Evolutionary conservation across 1,139 yeast species (phyloP).

Genomic region (Suhomyces kunorum): DNA sequence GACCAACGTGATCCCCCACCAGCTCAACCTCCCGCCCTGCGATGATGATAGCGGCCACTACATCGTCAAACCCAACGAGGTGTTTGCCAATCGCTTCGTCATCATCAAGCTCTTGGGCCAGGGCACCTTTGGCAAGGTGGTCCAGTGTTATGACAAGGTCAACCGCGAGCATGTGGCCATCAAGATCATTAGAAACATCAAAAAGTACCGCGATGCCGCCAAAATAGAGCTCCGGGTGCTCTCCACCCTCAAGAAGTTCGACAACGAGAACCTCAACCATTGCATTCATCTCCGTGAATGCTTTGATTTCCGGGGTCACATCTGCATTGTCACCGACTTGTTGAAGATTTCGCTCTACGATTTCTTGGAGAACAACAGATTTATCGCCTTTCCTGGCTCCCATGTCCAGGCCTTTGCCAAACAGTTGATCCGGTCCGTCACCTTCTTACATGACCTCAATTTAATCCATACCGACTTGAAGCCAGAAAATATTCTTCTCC

Average conservation of each 20-base stretch:
- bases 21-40: conserved; percentile 47
- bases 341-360: conserved; percentile 85
- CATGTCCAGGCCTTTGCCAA: conserved; percentile 89
- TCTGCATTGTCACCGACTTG: conserved; percentile 88
- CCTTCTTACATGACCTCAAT: conserved; percentile 84
- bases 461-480: conserved; percentile 92
- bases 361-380: conserved; percentile 74
- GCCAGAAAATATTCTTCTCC: conserved; percentile 88
- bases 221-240: conserved; percentile 77
- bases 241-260: conserved; percentile 77
- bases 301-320: conserved; percentile 91
- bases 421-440: conserved; percentile 82
- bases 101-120: conserved; percentile 80
- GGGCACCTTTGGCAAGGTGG: conserved; percentile 97
- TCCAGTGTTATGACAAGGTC: conserved; percentile 63
- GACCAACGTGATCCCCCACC: conserved; percentile 43
- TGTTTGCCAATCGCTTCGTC: conserved; percentile 66
- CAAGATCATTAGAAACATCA: conserved; percentile 81
- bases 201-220: conserved; percentile 82
- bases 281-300: conserved; percentile 83
- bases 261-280: conserved; percentile 66
- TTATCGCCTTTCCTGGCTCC: conserved; percentile 74
- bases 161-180: conserved; percentile 76
- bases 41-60: conserved; percentile 87
- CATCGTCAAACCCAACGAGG: conserved; percentile 59